Conservation (phyloP, 345 rosid species). For the Eucalyptus pauciflora region DNA sequence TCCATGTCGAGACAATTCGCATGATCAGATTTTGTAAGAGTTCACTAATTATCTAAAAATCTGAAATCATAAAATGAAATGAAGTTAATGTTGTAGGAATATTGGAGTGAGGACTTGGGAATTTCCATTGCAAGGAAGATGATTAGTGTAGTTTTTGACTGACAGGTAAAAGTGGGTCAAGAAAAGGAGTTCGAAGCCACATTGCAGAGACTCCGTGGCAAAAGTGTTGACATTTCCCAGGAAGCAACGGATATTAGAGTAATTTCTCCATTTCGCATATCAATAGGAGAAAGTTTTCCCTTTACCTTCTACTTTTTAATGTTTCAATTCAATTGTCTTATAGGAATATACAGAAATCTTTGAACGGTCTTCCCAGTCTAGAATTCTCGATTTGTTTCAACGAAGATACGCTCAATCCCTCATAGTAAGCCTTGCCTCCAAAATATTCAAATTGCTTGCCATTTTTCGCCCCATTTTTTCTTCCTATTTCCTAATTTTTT, state of each 20-base stretch:
- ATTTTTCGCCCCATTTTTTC: neutral
- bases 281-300: neutral
- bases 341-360: slow-evolving; percentile 21
- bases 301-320: neutral
- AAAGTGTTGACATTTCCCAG: slow-evolving; percentile 19
- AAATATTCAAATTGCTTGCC: neutral
- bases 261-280: neutral
- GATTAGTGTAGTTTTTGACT: neutral
- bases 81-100: neutral
- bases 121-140: neutral
- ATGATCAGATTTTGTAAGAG: neutral
- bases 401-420: slow-evolving; percentile 21
- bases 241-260: slow-evolving; percentile 42
- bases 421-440: neutral
- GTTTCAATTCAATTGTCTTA: neutral
- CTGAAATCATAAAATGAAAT: neutral
- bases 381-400: slow-evolving; percentile 25
- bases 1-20: neutral
- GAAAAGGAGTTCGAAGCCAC: slow-evolving; percentile 24
- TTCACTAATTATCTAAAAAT: neutral
- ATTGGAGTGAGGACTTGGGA: neutral
- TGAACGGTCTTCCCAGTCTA: neutral
- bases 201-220: slow-evolving; percentile 32
- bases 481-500: no score
- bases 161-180: slow-evolving; percentile 28